A percentile compares a stretch with the other conserved stretches of the same genome.
Evolutionary conservation across 2,329 filamentous ascomycete species (phyloP).

Genomic region (Fusarium sp.): DNA sequence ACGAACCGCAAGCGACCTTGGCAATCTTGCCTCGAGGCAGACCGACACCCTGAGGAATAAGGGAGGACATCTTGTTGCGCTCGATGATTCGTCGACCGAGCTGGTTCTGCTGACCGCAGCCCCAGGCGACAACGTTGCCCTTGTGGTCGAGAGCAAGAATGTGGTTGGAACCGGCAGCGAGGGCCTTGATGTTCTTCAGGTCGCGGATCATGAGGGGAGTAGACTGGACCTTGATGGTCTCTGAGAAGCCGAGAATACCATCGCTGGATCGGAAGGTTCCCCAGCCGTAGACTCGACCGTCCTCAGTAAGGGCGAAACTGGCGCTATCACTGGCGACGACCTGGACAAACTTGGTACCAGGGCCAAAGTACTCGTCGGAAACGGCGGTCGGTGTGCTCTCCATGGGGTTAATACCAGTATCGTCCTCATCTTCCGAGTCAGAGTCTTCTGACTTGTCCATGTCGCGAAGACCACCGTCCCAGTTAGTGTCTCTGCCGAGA

Average conservation of each 20-base stretch:
- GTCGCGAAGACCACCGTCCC: slow-evolving; percentile 72
- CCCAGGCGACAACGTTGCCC: slow-evolving; percentile 76
- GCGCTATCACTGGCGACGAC: slow-evolving; percentile 79
- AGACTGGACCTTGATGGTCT: slow-evolving; percentile 61
- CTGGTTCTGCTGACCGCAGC: slow-evolving; percentile 75
- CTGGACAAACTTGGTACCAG: slow-evolving; percentile 70
- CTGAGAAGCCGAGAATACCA: slow-evolving; percentile 72
- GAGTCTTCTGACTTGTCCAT: slow-evolving; percentile 64
- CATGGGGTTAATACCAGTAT: slow-evolving; percentile 75
- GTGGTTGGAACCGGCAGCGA: slow-evolving; percentile 77
- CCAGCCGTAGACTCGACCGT: slow-evolving; percentile 84
- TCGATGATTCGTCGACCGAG: slow-evolving; percentile 69
- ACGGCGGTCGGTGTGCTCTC: slow-evolving; percentile 76
- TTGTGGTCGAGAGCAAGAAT: slow-evolving; percentile 74
- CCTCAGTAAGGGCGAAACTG: slow-evolving; percentile 79
- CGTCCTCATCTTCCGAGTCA: slow-evolving; percentile 68
- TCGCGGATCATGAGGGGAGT: slow-evolving; percentile 66
- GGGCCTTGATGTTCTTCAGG: slow-evolving; percentile 73
- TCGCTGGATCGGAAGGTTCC: slow-evolving; percentile 79
- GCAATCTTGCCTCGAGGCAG: slow-evolving; percentile 68
- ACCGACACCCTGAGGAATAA: slow-evolving; percentile 69
- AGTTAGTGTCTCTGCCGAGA: slow-evolving; percentile 77
- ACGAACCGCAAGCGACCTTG: slow-evolving; percentile 72
- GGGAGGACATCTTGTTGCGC: slow-evolving; percentile 70
- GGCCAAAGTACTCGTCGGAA: slow-evolving; percentile 67